Conservation (phyloP, 2,329 filamentous ascomycete species). For the Alternaria arborescens region DNA sequence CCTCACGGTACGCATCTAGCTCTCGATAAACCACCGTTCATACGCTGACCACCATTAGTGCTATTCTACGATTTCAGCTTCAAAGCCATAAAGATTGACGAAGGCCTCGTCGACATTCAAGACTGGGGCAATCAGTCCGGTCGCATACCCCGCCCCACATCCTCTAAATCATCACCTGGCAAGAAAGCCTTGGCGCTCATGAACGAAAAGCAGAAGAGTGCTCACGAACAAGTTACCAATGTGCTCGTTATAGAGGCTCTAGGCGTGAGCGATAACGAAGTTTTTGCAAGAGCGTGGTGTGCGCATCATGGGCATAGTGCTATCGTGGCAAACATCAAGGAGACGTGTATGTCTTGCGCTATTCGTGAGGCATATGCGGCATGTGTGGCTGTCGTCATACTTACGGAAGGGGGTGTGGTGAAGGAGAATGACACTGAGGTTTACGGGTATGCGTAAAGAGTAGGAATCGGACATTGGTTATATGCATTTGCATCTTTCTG, state of each 20-base stretch:
- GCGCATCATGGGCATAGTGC: slow-evolving; percentile 77
- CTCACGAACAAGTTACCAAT: slow-evolving; percentile 60
- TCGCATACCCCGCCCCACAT: slow-evolving; percentile 38
- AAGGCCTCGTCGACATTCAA: slow-evolving; percentile 67
- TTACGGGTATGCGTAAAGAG: slow-evolving; percentile 14
- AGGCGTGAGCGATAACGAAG: slow-evolving; percentile 77
- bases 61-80: slow-evolving; percentile 77
- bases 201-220: slow-evolving; percentile 27
- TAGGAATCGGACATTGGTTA: neutral
- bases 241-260: slow-evolving; percentile 77
- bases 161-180: slow-evolving; percentile 43
- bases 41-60: slow-evolving; percentile 50
- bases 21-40: too few species aligned
- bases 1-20: slow-evolving; percentile 46
- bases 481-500: slow-evolving; percentile 15
- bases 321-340: slow-evolving; percentile 72
- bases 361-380: slow-evolving; percentile 79
- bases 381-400: slow-evolving; percentile 74
- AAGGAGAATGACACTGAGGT: slow-evolving; percentile 56
- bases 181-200: slow-evolving; percentile 44
- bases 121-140: slow-evolving; percentile 66
- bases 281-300: slow-evolving; percentile 79
- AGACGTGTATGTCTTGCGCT: slow-evolving; percentile 77
- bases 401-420: slow-evolving; percentile 59
- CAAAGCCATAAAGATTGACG: slow-evolving; percentile 67